These are phyloP conservation scores for Metrosideros polymorpha DNA, from an alignment of 441 rosid species.

Conservation along the genomic window DNA sequence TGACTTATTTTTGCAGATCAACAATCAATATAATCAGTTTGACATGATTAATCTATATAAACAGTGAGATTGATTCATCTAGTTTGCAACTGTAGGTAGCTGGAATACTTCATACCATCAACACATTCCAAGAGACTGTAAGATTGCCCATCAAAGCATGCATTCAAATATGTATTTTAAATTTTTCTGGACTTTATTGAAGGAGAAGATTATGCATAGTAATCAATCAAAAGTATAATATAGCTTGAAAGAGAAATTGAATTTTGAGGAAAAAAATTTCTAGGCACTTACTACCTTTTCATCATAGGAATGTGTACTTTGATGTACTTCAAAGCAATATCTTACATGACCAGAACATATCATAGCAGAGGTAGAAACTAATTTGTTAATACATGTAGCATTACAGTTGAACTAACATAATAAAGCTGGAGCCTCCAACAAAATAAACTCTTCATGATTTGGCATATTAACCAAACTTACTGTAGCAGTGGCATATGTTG, in stretches of 20 bases:
- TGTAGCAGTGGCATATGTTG: conserved; percentile 85
- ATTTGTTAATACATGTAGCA: not conserved
- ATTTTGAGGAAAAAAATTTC: not conserved
- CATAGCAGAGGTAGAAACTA: not conserved
- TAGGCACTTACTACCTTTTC: not conserved
- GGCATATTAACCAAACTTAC: conserved; percentile 28
- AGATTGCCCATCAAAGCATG: not conserved
- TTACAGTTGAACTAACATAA: not conserved
- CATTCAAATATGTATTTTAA: not conserved
- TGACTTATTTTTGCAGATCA: not conserved
- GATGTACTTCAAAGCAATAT: not conserved
- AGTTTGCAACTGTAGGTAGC: not conserved
- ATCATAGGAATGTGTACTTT: not conserved
- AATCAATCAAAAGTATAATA: not conserved
- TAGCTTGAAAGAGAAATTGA: not conserved
- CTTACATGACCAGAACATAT: not conserved
- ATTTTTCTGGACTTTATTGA: not conserved
- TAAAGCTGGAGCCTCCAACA: not conserved
- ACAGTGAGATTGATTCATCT: not conserved
- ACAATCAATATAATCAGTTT: not conserved
- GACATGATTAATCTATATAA: not conserved
- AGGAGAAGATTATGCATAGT: not conserved
- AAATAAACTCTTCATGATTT: not conserved
- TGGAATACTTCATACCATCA: not conserved
- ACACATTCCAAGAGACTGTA: not conserved